Conservation (phyloP, 2,329 filamentous ascomycete species). For the Trichoderma afroharzianum region DNA sequence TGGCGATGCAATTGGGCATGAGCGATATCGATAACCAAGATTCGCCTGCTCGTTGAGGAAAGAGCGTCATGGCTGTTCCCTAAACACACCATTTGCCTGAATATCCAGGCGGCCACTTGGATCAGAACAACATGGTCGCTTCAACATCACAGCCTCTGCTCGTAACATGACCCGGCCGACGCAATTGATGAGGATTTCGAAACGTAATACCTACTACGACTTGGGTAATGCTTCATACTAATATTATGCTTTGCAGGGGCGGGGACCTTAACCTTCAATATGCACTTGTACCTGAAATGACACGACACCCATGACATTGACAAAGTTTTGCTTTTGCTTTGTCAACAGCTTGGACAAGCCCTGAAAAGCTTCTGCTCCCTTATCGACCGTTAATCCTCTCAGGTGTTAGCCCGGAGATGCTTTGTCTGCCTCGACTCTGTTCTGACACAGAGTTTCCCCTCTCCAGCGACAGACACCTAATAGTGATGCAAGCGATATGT, state of each 20-base stretch:
- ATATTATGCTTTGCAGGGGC: neutral
- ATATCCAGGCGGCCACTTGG: neutral
- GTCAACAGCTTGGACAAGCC: neutral
- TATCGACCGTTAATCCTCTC: neutral
- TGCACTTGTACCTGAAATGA: neutral
- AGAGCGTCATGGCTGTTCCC: neutral
- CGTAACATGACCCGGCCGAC: neutral
- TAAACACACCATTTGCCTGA: neutral
- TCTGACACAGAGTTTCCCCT: neutral
- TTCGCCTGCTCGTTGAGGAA: neutral
- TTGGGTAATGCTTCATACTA: no score
- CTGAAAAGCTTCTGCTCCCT: neutral
- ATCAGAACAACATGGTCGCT: neutral
- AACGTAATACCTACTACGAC: neutral
- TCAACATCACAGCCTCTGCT: neutral
- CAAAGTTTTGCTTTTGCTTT: neutral
- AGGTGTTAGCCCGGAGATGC: neutral
- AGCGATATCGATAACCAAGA: neutral
- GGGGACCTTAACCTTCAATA: neutral
- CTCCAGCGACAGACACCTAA: neutral
- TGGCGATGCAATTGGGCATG: neutral
- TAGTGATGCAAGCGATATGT: slow-evolving; percentile 1
- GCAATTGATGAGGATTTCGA: neutral
- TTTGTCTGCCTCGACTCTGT: neutral
- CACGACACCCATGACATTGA: neutral